phyloP scores from a whole-genome alignment of 2,329 filamentous ascomycete genomes.

The Monilinia laxa region DNA sequence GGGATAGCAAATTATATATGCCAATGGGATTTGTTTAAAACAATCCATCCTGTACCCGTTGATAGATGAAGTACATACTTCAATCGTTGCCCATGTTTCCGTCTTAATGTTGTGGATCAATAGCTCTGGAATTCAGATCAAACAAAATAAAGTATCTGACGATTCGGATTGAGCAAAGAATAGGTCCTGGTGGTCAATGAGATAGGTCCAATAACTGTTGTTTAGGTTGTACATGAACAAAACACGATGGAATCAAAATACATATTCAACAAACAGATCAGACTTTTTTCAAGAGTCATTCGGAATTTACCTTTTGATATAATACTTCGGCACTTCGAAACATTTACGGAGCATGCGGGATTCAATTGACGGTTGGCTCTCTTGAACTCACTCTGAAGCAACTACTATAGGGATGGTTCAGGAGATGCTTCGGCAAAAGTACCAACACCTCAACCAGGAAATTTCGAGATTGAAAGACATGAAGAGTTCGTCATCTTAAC shows the following conservation, averaged over 20 bases:
- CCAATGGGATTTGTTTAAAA: neutral
- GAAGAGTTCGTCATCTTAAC: neutral
- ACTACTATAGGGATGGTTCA: neutral
- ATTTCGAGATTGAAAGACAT: neutral
- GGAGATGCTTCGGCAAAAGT: conserved; percentile 8
- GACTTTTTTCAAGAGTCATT: neutral
- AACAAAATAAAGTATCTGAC: neutral
- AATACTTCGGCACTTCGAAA: neutral
- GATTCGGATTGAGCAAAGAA: neutral
- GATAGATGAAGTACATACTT: neutral
- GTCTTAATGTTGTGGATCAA: neutral
- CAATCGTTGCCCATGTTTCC: neutral
- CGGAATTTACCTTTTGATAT: neutral
- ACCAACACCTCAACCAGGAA: neutral
- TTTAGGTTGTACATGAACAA: neutral
- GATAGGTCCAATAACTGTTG: too few relatives aligned
- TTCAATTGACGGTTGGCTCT: neutral
- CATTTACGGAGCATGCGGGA: neutral
- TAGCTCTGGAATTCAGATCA: conserved; percentile 2
- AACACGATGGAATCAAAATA: neutral
- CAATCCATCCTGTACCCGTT: neutral
- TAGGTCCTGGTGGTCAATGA: too few relatives aligned
- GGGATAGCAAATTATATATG: neutral
- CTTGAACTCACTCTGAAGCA: conserved; percentile 9
- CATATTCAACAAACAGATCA: neutral